Evolutionary conservation across 257 asterid genomes (phyloP).

Genomic region (Lithospermum erythrorhizon): DNA sequence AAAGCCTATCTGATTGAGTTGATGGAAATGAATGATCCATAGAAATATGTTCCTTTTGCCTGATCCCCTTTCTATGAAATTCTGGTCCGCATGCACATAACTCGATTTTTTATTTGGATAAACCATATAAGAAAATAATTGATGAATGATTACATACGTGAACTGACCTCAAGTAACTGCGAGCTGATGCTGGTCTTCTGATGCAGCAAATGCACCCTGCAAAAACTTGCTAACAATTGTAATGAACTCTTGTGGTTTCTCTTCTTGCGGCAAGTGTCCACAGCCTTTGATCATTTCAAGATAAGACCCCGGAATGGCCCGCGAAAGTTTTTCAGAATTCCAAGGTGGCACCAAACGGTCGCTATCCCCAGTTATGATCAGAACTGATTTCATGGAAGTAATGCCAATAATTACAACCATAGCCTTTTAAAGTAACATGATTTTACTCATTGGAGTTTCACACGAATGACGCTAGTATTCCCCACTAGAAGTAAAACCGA

Average conservation of each 20-base stretch:
- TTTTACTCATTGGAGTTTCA: neutral
- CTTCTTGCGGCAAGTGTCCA: constrained; percentile 96
- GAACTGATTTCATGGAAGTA: constrained; percentile 34
- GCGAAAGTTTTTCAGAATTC: constrained; percentile 73
- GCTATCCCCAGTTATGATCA: constrained; percentile 75
- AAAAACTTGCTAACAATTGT: constrained; percentile 61
- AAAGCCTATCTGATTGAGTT: too few relatives aligned
- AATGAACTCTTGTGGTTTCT: constrained; percentile 68
- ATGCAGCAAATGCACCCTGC: constrained; percentile 29
- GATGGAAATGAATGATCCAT: neutral
- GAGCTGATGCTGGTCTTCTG: constrained; percentile 36
- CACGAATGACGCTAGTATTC: neutral
- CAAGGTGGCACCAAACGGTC: constrained; percentile 91
- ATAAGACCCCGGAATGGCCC: constrained; percentile 66
- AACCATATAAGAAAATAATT: neutral
- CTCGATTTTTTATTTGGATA: neutral
- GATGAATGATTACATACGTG: neutral
- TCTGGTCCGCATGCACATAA: neutral
- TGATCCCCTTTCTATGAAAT: neutral
- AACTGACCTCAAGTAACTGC: constrained; percentile 36
- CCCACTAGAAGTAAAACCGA: too few relatives aligned
- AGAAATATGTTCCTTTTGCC: neutral
- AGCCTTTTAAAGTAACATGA: neutral
- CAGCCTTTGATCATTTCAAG: constrained; percentile 71
- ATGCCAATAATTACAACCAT: constrained; percentile 13